phyloP scores from a whole-genome alignment of 164 flowering plant species.

The Magnolia changhungtana region DNA sequence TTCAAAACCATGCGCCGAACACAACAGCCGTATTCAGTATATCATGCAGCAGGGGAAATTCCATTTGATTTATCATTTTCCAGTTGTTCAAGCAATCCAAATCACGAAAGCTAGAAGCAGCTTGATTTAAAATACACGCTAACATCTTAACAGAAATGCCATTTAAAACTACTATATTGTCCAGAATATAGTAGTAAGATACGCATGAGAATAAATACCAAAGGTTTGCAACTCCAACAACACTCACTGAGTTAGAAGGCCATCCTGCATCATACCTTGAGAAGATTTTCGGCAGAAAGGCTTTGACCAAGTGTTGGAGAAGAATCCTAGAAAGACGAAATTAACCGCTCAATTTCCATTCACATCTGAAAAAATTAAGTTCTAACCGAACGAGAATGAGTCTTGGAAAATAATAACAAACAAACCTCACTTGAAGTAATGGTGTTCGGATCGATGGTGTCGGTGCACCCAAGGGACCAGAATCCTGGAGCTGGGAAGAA shows the following conservation, averaged over 20 bases:
- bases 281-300: conserved; percentile 77
- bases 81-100: neutral
- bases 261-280: conserved; percentile 60
- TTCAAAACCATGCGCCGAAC: no score
- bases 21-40: no score
- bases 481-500: conserved; percentile 87
- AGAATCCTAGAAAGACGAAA: conserved; percentile 36
- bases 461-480: conserved; percentile 45
- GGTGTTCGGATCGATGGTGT: conserved; percentile 15
- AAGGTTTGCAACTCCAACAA: neutral
- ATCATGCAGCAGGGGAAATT: no score
- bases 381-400: neutral
- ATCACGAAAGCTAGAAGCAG: neutral
- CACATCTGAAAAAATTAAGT: conserved; percentile 4
- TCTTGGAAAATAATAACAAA: conserved; percentile 4
- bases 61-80: no score
- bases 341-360: conserved; percentile 9
- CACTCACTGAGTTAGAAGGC: neutral
- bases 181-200: neutral
- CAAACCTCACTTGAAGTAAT: conserved; percentile 54
- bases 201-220: neutral
- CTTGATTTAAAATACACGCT: neutral
- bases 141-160: neutral
- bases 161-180: neutral
- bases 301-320: conserved; percentile 27